phyloP scores from a whole-genome alignment of 257 asterid species.

The Petrea volubilis region DNA sequence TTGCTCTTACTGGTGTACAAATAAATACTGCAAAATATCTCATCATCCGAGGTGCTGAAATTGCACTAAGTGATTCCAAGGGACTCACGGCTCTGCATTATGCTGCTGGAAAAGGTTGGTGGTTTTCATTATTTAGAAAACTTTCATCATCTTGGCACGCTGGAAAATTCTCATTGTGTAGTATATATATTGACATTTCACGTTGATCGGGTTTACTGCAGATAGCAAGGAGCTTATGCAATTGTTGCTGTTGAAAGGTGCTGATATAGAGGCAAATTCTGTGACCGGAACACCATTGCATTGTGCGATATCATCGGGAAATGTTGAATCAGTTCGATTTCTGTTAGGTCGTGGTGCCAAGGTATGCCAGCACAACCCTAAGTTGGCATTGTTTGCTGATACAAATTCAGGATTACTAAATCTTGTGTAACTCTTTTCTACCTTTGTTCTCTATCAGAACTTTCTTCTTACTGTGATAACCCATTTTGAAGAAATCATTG shows the following conservation, averaged over 20 bases:
- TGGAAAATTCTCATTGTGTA: not conserved
- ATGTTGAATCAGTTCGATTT: conserved; percentile 18
- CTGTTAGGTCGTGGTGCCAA: conserved; percentile 24
- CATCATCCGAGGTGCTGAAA: conserved; percentile 18
- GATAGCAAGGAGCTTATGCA: conserved; percentile 28
- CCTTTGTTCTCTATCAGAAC: too few species aligned
- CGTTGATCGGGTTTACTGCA: not conserved
- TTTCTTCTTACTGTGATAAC: too few species aligned
- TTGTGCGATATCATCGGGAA: conserved; percentile 24
- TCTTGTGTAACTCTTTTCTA: not conserved
- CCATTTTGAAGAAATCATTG: too few species aligned
- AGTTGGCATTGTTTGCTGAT: not conserved
- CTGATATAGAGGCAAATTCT: conserved; percentile 17
- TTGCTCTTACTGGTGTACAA: conserved; percentile 12
- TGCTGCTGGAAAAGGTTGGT: conserved; percentile 21
- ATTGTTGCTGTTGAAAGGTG: conserved; percentile 20
- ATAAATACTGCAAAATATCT: conserved; percentile 17
- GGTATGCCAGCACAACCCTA: conserved; percentile 11
- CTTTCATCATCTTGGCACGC: not conserved
- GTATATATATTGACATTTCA: not conserved
- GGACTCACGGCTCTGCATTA: conserved; percentile 28
- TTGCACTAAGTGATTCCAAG: not conserved
- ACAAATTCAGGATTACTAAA: not conserved
- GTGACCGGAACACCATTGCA: conserved; percentile 32
- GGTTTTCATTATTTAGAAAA: not conserved